Conservation (phyloP, 768 basidiomycete species). For the Phylloporus sp. region DNA sequence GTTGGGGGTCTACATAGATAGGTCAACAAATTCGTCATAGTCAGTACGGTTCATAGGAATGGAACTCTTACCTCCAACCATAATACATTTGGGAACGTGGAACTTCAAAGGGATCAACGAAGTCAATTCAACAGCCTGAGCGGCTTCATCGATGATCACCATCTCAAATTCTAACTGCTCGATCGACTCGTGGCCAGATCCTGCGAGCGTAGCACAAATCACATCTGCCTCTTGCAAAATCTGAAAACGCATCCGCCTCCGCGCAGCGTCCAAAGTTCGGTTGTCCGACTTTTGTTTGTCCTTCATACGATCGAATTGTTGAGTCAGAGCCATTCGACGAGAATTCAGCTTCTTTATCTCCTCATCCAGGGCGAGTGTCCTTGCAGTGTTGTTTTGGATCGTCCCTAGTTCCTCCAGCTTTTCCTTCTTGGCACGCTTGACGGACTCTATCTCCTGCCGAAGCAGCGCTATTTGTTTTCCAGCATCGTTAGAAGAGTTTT, state of each 20-base stretch:
- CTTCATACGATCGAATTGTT: constrained; percentile 69
- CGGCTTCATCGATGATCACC: constrained; percentile 97
- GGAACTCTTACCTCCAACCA: constrained; percentile 74
- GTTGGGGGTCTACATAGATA: constrained; percentile 63
- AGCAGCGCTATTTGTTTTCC: constrained; percentile 56
- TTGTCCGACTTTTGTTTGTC: constrained; percentile 80
- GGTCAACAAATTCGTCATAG: neutral
- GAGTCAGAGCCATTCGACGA: constrained; percentile 59
- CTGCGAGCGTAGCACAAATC: constrained; percentile 90
- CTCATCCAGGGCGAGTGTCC: constrained; percentile 54
- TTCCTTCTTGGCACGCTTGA: constrained; percentile 55
- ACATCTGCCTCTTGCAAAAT: constrained; percentile 89
- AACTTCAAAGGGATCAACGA: constrained; percentile 95
- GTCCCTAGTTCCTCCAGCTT: constrained; percentile 60
- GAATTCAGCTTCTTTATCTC: constrained; percentile 67
- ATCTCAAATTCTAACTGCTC: constrained; percentile 88
- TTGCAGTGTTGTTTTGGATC: constrained; percentile 54
- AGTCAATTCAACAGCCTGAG: constrained; percentile 92
- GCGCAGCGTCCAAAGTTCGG: constrained; percentile 77
- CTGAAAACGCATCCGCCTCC: constrained; percentile 67
- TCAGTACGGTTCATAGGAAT: neutral
- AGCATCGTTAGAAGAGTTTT: constrained; percentile 45
- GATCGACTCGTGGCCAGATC: constrained; percentile 85
- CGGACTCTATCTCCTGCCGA: constrained; percentile 63
- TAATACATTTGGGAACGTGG: constrained; percentile 73